Evolutionary conservation across 345 rosid species (phyloP).

Genomic region (Citrus mangshanensis): DNA sequence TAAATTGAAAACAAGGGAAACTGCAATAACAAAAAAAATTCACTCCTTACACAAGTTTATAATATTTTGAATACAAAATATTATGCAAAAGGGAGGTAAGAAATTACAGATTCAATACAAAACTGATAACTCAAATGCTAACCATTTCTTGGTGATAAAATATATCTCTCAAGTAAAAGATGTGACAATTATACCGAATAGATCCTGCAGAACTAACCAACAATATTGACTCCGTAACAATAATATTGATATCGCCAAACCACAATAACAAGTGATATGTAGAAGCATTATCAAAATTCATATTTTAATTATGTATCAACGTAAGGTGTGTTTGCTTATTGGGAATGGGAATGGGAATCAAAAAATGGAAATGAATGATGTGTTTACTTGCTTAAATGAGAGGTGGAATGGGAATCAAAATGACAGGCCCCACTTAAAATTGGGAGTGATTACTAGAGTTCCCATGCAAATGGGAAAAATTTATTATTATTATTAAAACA

Average conservation of each 20-base stretch:
- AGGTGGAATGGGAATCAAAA: no score
- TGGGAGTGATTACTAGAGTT: no score
- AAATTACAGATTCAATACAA: not conserved
- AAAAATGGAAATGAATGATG: no score
- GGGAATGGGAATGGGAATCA: no score
- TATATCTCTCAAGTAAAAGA: not conserved
- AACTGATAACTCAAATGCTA: not conserved
- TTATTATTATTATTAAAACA: no score
- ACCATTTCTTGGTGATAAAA: not conserved
- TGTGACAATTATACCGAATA: not conserved
- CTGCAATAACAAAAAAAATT: not conserved
- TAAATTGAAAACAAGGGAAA: not conserved
- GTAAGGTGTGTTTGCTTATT: not conserved
- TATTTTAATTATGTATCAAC: not conserved
- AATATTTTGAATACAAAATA: not conserved
- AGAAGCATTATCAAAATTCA: not conserved
- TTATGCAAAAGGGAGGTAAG: not conserved
- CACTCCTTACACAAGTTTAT: not conserved
- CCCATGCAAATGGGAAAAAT: no score
- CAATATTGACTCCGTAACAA: no score
- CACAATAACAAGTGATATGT: not conserved
- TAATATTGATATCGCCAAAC: not conserved
- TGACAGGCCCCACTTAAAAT: no score
- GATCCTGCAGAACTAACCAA: not conserved
- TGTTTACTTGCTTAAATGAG: no score